Conservation (phyloP, 208 protist species). For the Naegleria fowleri region DNA sequence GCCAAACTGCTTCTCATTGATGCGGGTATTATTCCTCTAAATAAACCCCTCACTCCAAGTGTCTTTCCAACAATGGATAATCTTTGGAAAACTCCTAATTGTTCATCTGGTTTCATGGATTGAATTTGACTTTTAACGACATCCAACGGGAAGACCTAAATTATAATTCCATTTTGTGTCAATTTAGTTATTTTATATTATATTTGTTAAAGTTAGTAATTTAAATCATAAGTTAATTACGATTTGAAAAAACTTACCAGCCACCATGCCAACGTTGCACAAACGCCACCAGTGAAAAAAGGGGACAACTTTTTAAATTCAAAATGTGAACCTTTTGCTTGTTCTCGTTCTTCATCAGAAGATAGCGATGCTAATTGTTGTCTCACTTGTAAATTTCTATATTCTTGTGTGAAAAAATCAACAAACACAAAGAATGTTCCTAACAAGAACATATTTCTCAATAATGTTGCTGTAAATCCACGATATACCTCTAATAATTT, state of each 20-base stretch:
- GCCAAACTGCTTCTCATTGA: background rate
- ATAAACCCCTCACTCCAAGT: background rate
- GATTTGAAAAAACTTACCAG: background rate
- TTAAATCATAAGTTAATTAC: too few relatives aligned
- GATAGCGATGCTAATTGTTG: background rate
- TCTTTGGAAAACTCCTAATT: background rate
- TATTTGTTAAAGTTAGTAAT: too few relatives aligned
- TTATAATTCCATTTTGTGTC: too few relatives aligned
- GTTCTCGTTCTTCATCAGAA: background rate
- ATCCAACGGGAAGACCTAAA: background rate
- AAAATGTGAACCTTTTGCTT: background rate
- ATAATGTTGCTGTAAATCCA: background rate
- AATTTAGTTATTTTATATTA: too few relatives aligned
- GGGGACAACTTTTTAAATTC: background rate
- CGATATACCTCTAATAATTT: background rate
- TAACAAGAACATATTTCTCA: background rate
- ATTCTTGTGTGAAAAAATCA: conserved; percentile 10
- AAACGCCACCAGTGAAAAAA: background rate
- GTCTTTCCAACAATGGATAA: background rate
- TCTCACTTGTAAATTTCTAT: conserved; percentile 7
- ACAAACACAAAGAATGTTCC: background rate
- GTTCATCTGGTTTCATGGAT: background rate
- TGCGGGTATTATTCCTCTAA: background rate
- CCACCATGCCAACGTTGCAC: background rate
- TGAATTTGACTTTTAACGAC: background rate